Percentiles rank a stretch among this genome's conserved stretches.
Conservation (phyloP, 257 asterid genomes). For the Sherardia arvensis region DNA sequence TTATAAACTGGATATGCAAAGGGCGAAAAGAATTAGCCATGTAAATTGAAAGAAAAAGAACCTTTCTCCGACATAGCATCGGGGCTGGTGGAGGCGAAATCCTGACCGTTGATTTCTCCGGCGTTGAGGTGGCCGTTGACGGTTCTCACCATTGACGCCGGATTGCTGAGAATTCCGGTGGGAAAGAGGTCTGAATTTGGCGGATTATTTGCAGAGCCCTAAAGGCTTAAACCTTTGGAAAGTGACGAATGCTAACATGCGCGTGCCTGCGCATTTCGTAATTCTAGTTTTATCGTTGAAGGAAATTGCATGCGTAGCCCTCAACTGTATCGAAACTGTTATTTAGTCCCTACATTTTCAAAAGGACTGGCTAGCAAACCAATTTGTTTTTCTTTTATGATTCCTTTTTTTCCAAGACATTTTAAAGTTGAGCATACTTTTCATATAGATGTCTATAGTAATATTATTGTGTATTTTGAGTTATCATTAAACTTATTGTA, state of each 20-base stretch:
- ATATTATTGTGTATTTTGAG: too few species aligned
- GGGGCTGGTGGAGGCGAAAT: conserved; percentile 26
- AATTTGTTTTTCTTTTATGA: too few species aligned
- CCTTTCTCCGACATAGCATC: conserved; percentile 46
- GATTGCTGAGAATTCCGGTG: not conserved
- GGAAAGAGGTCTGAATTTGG: conserved; percentile 1
- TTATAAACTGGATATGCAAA: not conserved
- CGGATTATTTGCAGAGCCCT: conserved; percentile 9
- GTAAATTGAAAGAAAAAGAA: conserved; percentile 5
- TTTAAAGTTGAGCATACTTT: too few species aligned
- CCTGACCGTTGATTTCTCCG: conserved; percentile 32
- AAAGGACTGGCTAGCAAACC: too few species aligned
- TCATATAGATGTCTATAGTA: too few species aligned
- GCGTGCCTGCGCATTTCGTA: not conserved
- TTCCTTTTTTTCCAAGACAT: too few species aligned
- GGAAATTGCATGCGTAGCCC: not conserved
- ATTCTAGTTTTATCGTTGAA: not conserved
- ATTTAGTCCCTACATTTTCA: too few species aligned
- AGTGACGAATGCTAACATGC: conserved; percentile 1
- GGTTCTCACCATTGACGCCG: conserved; percentile 31
- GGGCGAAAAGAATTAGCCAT: not conserved
- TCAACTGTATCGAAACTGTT: not conserved
- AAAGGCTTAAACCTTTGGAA: not conserved
- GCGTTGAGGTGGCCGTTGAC: conserved; percentile 31
- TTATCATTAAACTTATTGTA: too few species aligned